phyloP scores from a whole-genome alignment of 148 eudicot species.

The Hydrangea macrophylla region DNA sequence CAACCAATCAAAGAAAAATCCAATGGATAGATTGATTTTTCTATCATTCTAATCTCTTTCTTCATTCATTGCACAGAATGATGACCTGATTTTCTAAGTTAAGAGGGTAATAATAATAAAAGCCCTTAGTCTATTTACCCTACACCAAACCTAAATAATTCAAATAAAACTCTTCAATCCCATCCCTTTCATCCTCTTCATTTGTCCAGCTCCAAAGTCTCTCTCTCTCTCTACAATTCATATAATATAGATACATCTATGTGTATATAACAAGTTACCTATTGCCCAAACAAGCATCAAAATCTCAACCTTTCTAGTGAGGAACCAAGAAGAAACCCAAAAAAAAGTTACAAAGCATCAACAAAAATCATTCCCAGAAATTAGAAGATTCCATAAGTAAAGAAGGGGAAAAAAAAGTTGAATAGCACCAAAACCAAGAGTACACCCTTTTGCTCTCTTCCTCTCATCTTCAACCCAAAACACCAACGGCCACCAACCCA shows the following conservation, averaged over 20 bases:
- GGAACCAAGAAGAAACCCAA: conserved; percentile 11
- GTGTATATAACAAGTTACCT: too few species aligned
- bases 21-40: background rate
- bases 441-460: background rate
- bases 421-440: background rate
- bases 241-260: too few species aligned
- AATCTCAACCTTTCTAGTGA: background rate
- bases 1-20: conserved; percentile 20
- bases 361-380: conserved; percentile 20
- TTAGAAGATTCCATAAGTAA: background rate
- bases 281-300: conserved; percentile 4
- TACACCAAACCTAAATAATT: background rate
- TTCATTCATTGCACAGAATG: conserved; percentile 1
- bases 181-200: conserved; percentile 12
- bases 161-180: conserved; percentile 6
- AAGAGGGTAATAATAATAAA: background rate
- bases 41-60: background rate
- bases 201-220: background rate
- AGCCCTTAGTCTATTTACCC: background rate
- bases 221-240: background rate
- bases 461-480: conserved; percentile 1
- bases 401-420: conserved; percentile 14
- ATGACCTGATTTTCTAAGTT: background rate
- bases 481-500: background rate
- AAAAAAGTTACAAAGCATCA: conserved; percentile 5